phyloP scores from a whole-genome alignment of 306 rosid species.

The Calophaca sinica region DNA sequence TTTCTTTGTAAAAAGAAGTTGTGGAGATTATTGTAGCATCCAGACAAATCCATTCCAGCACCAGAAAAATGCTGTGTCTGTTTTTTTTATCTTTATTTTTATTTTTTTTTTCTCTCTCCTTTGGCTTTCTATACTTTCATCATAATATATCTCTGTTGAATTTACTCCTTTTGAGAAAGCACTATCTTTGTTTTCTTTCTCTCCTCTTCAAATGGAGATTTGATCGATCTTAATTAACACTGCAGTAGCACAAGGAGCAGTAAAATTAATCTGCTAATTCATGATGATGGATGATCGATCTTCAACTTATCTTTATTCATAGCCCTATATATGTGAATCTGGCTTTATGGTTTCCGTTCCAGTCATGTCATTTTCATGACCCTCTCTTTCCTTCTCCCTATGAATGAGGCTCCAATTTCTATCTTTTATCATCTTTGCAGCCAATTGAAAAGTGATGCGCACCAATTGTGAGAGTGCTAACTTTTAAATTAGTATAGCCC shows the following conservation, averaged over 20 bases:
- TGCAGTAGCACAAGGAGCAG: conserved; percentile 48
- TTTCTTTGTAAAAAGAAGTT: conserved; percentile 50
- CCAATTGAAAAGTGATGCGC: conserved; percentile 60
- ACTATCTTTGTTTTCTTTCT: conserved; percentile 40
- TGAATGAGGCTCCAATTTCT: conserved; percentile 50
- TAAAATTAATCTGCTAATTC: conserved; percentile 36
- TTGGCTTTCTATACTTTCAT: conserved; percentile 36
- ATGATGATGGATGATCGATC: not conserved
- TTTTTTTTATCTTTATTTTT: too few species aligned
- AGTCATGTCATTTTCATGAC: conserved; percentile 82
- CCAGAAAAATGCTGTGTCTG: conserved; percentile 42
- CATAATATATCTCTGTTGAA: conserved; percentile 47
- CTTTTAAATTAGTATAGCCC: conserved; percentile 27
- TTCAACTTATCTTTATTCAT: conserved; percentile 3
- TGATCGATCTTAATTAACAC: conserved; percentile 30
- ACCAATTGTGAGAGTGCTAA: conserved; percentile 63
- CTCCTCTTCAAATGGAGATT: not conserved
- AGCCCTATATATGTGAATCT: conserved; percentile 16
- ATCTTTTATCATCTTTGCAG: conserved; percentile 81
- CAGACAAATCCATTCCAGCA: conserved; percentile 47
- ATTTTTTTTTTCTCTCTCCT: not conserved
- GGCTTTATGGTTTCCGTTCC: conserved; percentile 79
- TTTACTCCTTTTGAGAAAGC: conserved; percentile 59
- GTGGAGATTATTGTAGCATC: conserved; percentile 19
- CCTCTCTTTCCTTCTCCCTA: conserved; percentile 42